These are phyloP conservation scores for Blastocystis sp. DNA, from an alignment of 352 stramenopile genomes.

Conservation along the genomic window DNA sequence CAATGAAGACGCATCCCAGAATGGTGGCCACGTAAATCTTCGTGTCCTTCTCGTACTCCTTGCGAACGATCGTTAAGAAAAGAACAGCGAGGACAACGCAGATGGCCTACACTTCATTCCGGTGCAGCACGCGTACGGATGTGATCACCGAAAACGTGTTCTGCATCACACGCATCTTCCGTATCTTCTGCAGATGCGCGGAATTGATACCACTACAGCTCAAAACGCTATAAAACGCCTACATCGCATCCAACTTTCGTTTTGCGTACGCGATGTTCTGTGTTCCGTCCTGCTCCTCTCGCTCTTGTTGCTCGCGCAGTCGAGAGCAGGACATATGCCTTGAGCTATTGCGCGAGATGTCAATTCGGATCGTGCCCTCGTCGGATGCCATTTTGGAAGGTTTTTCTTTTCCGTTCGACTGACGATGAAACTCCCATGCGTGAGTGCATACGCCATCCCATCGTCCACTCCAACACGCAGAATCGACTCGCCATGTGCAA, in stretches of 20 bases:
- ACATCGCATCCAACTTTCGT: constrained; percentile 18
- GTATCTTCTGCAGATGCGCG: constrained; percentile 5
- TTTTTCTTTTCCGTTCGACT: not conserved
- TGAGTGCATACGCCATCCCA: too few relatives aligned
- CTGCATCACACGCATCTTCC: not conserved
- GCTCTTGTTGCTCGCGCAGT: not conserved
- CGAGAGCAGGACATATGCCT: constrained; percentile 44
- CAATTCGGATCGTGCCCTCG: not conserved
- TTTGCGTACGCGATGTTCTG: not conserved
- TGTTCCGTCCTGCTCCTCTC: not conserved
- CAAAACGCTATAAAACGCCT: not conserved
- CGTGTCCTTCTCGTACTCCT: constrained; percentile 17
- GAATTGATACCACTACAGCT: constrained; percentile 14
- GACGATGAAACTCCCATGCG: not conserved
- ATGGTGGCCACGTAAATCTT: constrained; percentile 55
- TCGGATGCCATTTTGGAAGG: not conserved
- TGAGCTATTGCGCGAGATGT: not conserved
- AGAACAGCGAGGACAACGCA: not conserved
- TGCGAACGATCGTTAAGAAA: not conserved
- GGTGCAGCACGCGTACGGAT: not conserved
- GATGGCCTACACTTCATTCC: not conserved
- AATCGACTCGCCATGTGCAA: constrained; percentile 7
- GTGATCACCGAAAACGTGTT: not conserved
- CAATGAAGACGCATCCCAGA: constrained; percentile 3
- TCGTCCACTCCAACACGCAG: too few relatives aligned